phyloP scores from a whole-genome alignment of 2,329 filamentous ascomycete genomes.

The Mariannaea elegans region DNA sequence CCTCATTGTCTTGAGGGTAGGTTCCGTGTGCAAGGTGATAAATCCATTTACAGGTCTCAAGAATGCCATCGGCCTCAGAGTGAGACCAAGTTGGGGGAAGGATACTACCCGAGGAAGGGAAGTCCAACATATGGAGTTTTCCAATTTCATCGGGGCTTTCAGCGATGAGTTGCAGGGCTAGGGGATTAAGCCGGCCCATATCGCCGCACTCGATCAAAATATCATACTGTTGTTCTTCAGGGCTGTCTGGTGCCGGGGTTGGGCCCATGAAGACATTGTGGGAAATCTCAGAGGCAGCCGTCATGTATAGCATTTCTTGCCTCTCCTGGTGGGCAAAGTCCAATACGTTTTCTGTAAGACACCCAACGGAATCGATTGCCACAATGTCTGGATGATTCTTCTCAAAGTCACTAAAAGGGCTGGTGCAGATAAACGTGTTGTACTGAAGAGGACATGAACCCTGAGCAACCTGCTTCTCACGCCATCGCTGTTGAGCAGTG shows the following conservation, averaged over 20 bases:
- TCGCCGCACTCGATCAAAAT: conserved; percentile 91
- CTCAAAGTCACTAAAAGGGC: conserved; percentile 77
- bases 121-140: conserved; percentile 63
- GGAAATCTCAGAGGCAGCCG: conserved; percentile 86
- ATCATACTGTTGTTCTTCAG: conserved; percentile 74
- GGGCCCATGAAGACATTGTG: conserved; percentile 91
- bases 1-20: conserved; percentile 48
- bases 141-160: conserved; percentile 59
- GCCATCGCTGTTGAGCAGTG: conserved; percentile 79
- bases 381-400: conserved; percentile 74
- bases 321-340: conserved; percentile 93
- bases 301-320: conserved; percentile 93
- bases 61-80: conserved; percentile 81
- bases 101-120: conserved; percentile 94
- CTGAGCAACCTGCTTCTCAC: conserved; percentile 67
- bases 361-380: conserved; percentile 76
- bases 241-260: conserved; percentile 74
- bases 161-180: conserved; percentile 70
- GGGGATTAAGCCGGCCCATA: conserved; percentile 77
- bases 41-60: conserved; percentile 91
- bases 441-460: conserved; percentile 69
- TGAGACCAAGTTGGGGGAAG: conserved; percentile 85
- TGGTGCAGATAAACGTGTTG: conserved; percentile 82
- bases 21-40: conserved; percentile 80
- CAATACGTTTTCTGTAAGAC: conserved; percentile 78